Evolutionary conservation across 768 basidiomycete species (phyloP), one percentile per base, ranked within the genome.

Genomic region (Boletellus emodensis): DNA sequence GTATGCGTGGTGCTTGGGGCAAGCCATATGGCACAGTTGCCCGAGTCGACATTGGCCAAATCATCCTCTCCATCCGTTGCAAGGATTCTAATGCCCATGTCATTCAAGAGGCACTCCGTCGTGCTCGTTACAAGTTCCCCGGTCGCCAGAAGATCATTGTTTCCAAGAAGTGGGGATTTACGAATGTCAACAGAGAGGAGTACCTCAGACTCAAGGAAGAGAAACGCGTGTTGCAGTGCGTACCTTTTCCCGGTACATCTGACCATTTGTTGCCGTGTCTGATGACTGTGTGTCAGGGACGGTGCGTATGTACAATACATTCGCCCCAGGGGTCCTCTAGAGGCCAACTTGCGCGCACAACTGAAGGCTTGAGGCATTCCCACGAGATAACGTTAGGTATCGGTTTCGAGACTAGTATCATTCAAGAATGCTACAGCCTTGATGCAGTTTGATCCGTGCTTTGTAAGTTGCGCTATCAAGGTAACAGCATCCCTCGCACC

Each of bases 1-100:
- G 95, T 71, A 98, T 99, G 96, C 91, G 95, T 74, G 96, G 95
- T 59, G 95, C 95, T 37, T 99, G 95, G 94, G 96, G 96, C 62
- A 96, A 95, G 75, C 94, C 96, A 38, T 94, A 96, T 71, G 94
- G 93, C 59, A 92, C 87, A 15, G 94, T 90, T 61, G 94, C 92
- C 34, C 90, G 94, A 67, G 94, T 96, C 59, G 85, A 93, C 82
- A 98, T 97, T 58, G 94, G 96, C 45, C 94, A 97, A 76, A 84
- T 96, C 69, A 91, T 98, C 71, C 77, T 87, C 32, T 87, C 84
- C 48, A 86, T 97, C 72, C 90, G 94, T 44, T 89, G 84, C 79
- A 94, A 94, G 73, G 95, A 98, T 63, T 59, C 67, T 60, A 93
- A 93, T 71, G 82, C 86, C 36, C 71, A 84, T 26, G 90, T 97